Base-by-base conservation (phyloP, 176 grass and related monocot species). In the Cenchrus americanus region DNA sequence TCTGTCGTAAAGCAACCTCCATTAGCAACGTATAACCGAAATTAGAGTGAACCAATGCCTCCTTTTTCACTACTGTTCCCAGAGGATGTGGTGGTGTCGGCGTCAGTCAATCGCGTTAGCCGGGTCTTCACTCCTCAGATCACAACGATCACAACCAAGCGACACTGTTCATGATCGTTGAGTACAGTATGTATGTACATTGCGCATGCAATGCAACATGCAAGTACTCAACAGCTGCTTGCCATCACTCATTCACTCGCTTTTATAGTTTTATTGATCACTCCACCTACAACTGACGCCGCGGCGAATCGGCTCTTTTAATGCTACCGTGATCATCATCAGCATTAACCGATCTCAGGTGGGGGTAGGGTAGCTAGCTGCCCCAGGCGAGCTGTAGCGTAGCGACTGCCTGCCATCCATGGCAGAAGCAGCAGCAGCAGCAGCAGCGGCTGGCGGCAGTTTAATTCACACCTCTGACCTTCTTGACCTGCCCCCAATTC, bases 251-350 rank as follows among this genome's bases (percentile, higher is more conserved):
- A 37, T 4, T 37, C 34, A 37, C 75, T 58, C 55, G 21, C 55
- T 84, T 53, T 84, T 52, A 80, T 80, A 80, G 43, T 84, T 53
- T 84, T 52, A 80, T 80, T 84, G 43, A 80, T 85, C 53, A 37
- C 81, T 40, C 81, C 76, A 85, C 76, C 62, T 53, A 89, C 82
- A 84, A 67, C 42, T 51, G 21, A 61, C 40, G 75, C 61, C 75
- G 48, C 17, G 21, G 82, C 82, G 76, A 52, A 69, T 85, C 87
- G 7, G 7, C 68, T 76, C 82, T 75, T 84, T 80, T 53, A 68
- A 51, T 74, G 8, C 61, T 6, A 12, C 62, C 27, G 23, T 58
- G 68, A 80, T 67, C 7, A 14, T 23, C 68, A 80, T 48, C n/a
- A 14, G 62, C 69, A 49, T n/a, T 69, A 23, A 21, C 15, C 46